Conservation (phyloP, 768 basidiomycete genomes). For the Mycena metata region DNA sequence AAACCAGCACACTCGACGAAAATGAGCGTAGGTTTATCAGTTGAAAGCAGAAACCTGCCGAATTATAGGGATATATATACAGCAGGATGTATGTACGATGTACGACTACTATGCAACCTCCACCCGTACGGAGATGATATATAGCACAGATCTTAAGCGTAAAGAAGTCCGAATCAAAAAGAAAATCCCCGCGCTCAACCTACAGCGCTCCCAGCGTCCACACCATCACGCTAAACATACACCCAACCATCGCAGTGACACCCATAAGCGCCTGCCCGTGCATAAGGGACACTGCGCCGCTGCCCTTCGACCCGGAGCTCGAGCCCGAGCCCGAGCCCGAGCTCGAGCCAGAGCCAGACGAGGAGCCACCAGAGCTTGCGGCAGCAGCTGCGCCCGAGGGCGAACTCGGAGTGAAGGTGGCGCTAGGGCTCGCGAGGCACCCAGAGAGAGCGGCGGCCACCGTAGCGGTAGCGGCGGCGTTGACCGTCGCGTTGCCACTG, state of each 20-base stretch:
- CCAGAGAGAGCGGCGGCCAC: slow-evolving; percentile 4
- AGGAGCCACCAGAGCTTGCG: neutral
- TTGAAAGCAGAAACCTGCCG: no score
- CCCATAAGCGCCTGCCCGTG: neutral
- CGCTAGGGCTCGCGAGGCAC: slow-evolving; percentile 31
- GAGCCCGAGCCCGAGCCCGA: neutral
- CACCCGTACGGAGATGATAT: no score
- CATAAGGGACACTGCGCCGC: slow-evolving; percentile 17
- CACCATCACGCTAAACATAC: slow-evolving; percentile 16
- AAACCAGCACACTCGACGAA: no score
- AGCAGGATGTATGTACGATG: no score
- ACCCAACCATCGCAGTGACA: slow-evolving; percentile 5
- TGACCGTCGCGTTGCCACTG: slow-evolving; percentile 31
- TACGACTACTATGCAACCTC: no score
- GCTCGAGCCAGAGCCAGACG: neutral
- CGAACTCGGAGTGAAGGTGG: slow-evolving; percentile 32
- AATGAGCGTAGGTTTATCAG: neutral
- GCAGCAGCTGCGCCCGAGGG: neutral
- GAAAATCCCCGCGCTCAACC: no score
- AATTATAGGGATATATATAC: no score
- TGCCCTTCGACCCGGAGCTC: neutral
- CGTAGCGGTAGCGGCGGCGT: neutral
- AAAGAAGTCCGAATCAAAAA: no score
- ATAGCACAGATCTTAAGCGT: no score
- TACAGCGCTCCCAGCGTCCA: slow-evolving; percentile 12